Evolutionary conservation across 441 rosid genomes (phyloP).

Genomic region (Erysimum cheiri): DNA sequence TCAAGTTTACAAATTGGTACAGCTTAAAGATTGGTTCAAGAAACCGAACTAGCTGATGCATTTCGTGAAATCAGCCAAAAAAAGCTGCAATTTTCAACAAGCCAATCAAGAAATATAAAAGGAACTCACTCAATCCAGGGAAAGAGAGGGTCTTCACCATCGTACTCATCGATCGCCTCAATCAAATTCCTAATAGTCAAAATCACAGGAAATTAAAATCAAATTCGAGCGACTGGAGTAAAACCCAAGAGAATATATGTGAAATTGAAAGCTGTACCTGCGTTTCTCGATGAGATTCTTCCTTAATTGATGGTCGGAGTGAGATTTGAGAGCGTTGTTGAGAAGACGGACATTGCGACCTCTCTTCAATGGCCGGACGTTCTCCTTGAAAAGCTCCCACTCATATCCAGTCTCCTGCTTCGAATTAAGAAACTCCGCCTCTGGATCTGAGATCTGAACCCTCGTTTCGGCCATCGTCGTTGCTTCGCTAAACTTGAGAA

Average conservation of each 20-base stretch:
- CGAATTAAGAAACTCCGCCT: constrained; percentile 74
- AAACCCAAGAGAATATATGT: background rate
- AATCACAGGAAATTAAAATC: background rate
- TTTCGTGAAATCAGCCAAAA: background rate
- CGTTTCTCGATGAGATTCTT: constrained; percentile 69
- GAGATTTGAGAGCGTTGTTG: constrained; percentile 78
- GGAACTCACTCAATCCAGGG: constrained; percentile 83
- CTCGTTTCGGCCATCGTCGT: constrained; percentile 48
- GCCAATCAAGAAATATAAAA: background rate
- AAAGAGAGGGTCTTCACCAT: constrained; percentile 83
- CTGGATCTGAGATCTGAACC: constrained; percentile 67
- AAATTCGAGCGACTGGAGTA: background rate
- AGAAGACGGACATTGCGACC: constrained; percentile 78
- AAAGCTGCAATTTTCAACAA: background rate
- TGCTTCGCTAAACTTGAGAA: background rate
- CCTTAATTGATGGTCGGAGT: constrained; percentile 55
- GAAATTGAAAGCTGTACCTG: constrained; percentile 48
- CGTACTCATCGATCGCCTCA: constrained; percentile 69
- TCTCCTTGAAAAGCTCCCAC: constrained; percentile 95
- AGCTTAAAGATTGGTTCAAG: constrained; percentile 20
- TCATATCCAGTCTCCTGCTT: constrained; percentile 74
- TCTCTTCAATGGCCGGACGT: constrained; percentile 83
- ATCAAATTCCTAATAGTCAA: constrained; percentile 61
- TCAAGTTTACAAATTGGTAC: background rate
- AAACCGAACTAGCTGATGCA: background rate